These are phyloP conservation scores for Strigomonas culicis DNA, from an alignment of 208 protist species.

Conservation along the genomic window DNA sequence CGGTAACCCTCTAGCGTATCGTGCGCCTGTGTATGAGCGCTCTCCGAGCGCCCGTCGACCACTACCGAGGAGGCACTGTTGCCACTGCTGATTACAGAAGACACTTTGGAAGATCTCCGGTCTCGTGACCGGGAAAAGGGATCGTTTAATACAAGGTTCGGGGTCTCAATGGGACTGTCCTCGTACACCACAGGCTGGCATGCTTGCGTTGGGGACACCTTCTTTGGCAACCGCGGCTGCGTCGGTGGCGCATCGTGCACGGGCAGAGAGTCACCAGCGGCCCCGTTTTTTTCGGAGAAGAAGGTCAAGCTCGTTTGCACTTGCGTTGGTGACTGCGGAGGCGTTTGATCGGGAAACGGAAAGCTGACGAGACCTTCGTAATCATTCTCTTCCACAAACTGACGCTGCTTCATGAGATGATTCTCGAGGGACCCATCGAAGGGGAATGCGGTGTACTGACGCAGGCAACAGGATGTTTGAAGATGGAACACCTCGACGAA, in stretches of 20 bases:
- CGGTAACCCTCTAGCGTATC: background rate
- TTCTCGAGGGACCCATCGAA: conserved; percentile 67
- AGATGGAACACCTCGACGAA: conserved; percentile 70
- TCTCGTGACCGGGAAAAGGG: background rate
- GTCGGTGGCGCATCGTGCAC: background rate
- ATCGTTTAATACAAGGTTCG: background rate
- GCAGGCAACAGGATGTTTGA: conserved; percentile 60
- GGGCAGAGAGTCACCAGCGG: background rate
- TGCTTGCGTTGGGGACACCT: conserved; percentile 13
- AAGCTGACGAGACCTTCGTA: conserved; percentile 56
- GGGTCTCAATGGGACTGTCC: background rate
- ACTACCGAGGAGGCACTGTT: no score
- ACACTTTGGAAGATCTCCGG: background rate
- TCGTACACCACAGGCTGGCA: background rate
- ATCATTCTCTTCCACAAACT: conserved; percentile 73
- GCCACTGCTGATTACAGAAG: background rate
- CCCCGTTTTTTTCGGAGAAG: background rate
- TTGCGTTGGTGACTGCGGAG: background rate
- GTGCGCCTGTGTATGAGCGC: background rate
- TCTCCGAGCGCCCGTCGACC: background rate
- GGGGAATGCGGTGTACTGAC: conserved; percentile 71
- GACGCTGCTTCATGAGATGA: conserved; percentile 59
- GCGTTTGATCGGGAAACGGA: conserved; percentile 19
- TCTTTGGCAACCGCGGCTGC: conserved; percentile 3
- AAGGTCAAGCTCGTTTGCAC: background rate